Conservation (phyloP, 2,329 filamentous ascomycete genomes). For the Aspergillus brunneoviolaceus region DNA sequence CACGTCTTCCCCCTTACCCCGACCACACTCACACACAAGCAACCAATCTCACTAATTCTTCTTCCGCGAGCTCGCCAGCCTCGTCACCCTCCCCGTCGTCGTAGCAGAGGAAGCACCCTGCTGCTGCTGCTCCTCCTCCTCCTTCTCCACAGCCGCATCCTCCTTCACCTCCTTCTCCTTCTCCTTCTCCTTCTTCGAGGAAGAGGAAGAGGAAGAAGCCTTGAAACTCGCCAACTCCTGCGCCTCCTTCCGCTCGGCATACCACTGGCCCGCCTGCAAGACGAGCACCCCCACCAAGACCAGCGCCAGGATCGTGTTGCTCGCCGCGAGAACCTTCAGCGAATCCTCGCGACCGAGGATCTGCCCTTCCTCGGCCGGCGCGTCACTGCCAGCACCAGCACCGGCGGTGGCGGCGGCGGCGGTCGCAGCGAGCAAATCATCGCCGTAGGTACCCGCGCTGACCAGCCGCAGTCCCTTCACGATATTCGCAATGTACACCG, state of each 20-base stretch:
- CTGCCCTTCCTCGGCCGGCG: constrained; percentile 58
- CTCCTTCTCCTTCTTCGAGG: constrained; percentile 48
- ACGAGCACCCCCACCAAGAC: constrained; percentile 89
- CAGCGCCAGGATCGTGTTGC: constrained; percentile 92
- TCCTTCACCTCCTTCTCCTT: constrained; percentile 51
- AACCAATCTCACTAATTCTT: constrained; percentile 19
- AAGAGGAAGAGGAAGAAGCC: constrained; percentile 3
- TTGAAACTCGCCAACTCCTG: constrained; percentile 69
- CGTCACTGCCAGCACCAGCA: neutral
- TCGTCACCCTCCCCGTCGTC: constrained; percentile 4
- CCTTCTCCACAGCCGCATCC: constrained; percentile 20
- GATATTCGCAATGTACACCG: constrained; percentile 94
- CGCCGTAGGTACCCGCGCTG: constrained; percentile 66
- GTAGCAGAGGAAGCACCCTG: constrained; percentile 34
- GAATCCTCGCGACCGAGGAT: constrained; percentile 82
- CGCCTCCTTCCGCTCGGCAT: constrained; percentile 88
- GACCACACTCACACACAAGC: too few relatives aligned
- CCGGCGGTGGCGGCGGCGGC: neutral
- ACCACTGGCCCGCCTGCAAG: constrained; percentile 96
- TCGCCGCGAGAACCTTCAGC: constrained; percentile 84
- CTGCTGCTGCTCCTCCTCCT: constrained; percentile 27
- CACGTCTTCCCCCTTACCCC: neutral
- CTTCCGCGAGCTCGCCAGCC: constrained; percentile 25
- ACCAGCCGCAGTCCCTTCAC: constrained; percentile 90
- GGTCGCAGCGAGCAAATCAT: constrained; percentile 35